Evolutionary conservation across 208 protist genomes (phyloP).

Genomic region (Crithidia acanthocephali): DNA sequence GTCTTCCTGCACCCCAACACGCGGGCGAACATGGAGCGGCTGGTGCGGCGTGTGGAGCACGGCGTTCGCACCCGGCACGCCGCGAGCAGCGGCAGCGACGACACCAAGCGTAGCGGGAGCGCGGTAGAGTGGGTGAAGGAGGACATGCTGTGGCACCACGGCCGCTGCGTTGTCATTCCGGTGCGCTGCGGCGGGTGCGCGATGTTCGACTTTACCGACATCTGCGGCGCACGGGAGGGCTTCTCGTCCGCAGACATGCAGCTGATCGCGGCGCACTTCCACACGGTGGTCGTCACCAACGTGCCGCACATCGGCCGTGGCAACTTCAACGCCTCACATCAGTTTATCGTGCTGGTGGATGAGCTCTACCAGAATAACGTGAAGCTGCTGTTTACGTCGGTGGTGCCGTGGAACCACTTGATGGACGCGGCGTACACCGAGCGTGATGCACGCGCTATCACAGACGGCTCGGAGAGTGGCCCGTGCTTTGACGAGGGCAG

Average conservation of each 20-base stretch:
- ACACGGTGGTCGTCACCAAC: conserved; percentile 85
- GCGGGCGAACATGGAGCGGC: conserved; percentile 40
- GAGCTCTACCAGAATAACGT: conserved; percentile 92
- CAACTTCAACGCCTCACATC: conserved; percentile 71
- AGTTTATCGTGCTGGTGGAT: conserved; percentile 89
- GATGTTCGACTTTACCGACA: conserved; percentile 82
- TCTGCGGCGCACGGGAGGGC: conserved; percentile 57
- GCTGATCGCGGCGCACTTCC: conserved; percentile 67
- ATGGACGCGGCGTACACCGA: conserved; percentile 32
- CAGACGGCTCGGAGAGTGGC: conserved; percentile 1
- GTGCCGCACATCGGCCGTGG: conserved; percentile 71
- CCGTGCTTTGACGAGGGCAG: not conserved
- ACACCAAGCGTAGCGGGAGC: not conserved
- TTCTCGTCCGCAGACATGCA: conserved; percentile 78
- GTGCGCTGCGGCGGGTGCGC: conserved; percentile 72
- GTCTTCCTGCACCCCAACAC: conserved; percentile 76
- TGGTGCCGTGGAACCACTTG: conserved; percentile 72
- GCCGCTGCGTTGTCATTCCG: conserved; percentile 67
- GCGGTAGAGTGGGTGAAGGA: conserved; percentile 47
- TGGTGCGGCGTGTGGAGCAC: conserved; percentile 62
- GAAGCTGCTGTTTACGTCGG: conserved; percentile 82
- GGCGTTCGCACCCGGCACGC: conserved; percentile 27
- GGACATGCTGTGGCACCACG: conserved; percentile 65
- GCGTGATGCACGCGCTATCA: conserved; percentile 6
- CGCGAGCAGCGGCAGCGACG: not conserved